phyloP scores from a whole-genome alignment of 352 stramenopile species.

The Globisporangium irregulare region DNA sequence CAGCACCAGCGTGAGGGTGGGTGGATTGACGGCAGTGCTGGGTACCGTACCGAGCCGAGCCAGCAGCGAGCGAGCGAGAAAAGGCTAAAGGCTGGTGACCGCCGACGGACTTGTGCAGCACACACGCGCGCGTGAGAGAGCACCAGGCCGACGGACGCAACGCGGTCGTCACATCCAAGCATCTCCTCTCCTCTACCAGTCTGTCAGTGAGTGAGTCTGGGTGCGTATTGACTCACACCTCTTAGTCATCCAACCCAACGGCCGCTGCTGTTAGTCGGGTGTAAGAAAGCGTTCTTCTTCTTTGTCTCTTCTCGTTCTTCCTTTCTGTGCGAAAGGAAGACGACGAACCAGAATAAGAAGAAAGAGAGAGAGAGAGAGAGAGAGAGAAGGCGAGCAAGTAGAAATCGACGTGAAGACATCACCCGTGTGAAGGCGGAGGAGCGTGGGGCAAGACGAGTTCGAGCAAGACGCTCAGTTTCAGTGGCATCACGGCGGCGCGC shows the following conservation, averaged over 20 bases:
- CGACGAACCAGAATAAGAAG: background rate
- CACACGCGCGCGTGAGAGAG: background rate
- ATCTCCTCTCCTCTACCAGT: background rate
- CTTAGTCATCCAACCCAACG: background rate
- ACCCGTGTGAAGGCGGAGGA: background rate
- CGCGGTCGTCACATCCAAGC: background rate
- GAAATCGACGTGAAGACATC: background rate
- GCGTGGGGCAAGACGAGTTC: conserved; percentile 12
- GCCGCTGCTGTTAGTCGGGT: background rate
- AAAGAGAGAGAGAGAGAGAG: background rate
- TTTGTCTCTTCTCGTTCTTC: background rate
- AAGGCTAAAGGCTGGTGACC: background rate
- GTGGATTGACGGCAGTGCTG: background rate
- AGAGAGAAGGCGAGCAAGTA: background rate
- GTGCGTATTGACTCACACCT: background rate
- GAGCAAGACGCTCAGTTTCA: conserved; percentile 12
- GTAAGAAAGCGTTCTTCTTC: background rate
- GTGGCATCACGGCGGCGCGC: conserved; percentile 11
- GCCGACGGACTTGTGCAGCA: background rate
- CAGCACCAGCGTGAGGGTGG: background rate
- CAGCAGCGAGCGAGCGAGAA: conserved; percentile 3
- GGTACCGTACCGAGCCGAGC: background rate
- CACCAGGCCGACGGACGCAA: background rate
- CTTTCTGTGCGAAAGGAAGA: background rate
- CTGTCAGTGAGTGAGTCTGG: background rate